Evolutionary conservation across 2,329 filamentous ascomycete genomes (phyloP).

Genomic region (Anthostomella pinea): DNA sequence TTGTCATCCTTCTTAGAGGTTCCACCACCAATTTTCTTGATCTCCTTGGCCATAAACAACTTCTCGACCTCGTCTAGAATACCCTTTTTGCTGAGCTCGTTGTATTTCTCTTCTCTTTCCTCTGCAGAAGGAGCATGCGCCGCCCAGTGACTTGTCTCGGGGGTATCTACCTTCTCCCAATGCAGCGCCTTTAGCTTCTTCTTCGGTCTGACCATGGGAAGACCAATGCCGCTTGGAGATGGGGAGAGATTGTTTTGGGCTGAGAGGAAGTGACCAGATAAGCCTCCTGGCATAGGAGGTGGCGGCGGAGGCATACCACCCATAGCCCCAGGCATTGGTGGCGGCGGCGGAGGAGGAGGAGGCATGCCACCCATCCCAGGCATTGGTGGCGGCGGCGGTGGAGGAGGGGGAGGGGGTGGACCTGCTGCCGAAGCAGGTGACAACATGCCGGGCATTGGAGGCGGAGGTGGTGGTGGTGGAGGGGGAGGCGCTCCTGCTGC

Average conservation of each 20-base stretch:
- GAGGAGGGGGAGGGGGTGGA: slow-evolving; percentile 47
- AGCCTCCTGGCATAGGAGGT: slow-evolving; percentile 64
- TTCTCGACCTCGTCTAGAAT: slow-evolving; percentile 97
- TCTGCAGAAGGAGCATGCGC: slow-evolving; percentile 80
- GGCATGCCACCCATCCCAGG: slow-evolving; percentile 37
- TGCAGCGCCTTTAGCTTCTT: slow-evolving; percentile 99
- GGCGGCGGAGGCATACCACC: slow-evolving; percentile 44
- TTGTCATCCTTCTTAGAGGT: slow-evolving; percentile 83
- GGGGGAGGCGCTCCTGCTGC: slow-evolving; percentile 44
- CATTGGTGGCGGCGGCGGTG: slow-evolving; percentile 39
- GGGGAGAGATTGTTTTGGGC: slow-evolving; percentile 56
- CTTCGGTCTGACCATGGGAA: slow-evolving; percentile 85
- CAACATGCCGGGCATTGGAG: slow-evolving; percentile 45
- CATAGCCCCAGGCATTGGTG: slow-evolving; percentile 57
- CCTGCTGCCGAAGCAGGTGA: slow-evolving; percentile 21
- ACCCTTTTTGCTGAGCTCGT: slow-evolving; percentile 88
- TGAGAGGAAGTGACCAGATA: slow-evolving; percentile 74
- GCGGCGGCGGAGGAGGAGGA: slow-evolving; percentile 46
- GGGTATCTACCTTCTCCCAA: slow-evolving; percentile 97
- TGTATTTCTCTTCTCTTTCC: slow-evolving; percentile 92
- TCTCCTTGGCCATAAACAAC: slow-evolving; percentile 95
- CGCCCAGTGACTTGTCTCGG: slow-evolving; percentile 90
- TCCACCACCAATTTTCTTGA: slow-evolving; percentile 76
- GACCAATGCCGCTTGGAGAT: slow-evolving; percentile 58
- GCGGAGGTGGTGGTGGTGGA: slow-evolving; percentile 46